Percentiles rank a stretch among this genome's conserved stretches.
These are phyloP conservation scores for Metschnikowia reukaufii DNA, from an alignment of 805 yeast genomes.

Conservation along the genomic window DNA sequence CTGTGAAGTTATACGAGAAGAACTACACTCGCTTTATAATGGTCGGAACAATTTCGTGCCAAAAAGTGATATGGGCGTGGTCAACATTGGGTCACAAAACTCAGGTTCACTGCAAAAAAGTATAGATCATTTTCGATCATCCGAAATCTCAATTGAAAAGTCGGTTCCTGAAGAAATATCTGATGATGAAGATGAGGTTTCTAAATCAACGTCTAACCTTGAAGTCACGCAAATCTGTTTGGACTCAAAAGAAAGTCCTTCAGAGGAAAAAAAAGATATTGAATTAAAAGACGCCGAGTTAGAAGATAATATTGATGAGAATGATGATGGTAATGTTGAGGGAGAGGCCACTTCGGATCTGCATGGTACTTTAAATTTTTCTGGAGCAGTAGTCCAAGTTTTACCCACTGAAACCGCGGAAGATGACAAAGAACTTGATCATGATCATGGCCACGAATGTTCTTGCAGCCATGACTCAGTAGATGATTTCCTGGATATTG, in stretches of 20 bases:
- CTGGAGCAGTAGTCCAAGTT: not conserved
- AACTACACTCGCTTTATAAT: constrained; percentile 50
- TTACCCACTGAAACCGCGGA: not conserved
- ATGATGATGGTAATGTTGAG: not conserved
- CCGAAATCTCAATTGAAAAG: constrained; percentile 13
- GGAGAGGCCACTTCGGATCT: not conserved
- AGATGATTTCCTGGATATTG: constrained; percentile 9
- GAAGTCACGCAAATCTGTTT: constrained; percentile 4
- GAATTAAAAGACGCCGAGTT: constrained; percentile 9
- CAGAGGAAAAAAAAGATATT: constrained; percentile 2
- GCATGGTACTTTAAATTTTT: not conserved
- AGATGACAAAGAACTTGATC: not conserved
- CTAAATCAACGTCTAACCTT: not conserved
- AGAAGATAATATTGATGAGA: constrained; percentile 13
- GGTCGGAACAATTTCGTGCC: constrained; percentile 38
- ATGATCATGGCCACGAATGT: not conserved
- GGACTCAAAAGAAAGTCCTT: not conserved
- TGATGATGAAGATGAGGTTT: not conserved
- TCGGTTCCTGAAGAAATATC: not conserved
- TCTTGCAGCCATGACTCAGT: not conserved
- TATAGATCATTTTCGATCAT: constrained; percentile 18
- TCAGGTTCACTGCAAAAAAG: not conserved
- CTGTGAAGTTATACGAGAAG: constrained; percentile 53
- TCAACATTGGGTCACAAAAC: constrained; percentile 18
- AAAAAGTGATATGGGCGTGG: constrained; percentile 27